Conservation (phyloP, 2,329 filamentous ascomycete genomes). For the Fusarium oligoseptatum region DNA sequence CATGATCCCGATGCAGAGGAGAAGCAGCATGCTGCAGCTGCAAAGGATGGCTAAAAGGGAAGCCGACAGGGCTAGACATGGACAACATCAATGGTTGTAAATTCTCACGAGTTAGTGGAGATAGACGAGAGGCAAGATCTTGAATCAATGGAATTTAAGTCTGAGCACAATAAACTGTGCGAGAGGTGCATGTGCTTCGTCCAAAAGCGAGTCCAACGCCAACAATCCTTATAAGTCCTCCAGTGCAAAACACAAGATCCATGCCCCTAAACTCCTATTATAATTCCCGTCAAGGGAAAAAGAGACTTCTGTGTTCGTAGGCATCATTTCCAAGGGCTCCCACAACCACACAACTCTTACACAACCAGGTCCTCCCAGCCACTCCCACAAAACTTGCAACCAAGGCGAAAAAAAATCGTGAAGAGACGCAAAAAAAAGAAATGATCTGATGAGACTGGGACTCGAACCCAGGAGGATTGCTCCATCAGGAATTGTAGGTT, state of each 20-base stretch:
- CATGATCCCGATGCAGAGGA: constrained; percentile 49
- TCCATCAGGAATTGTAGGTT: constrained; percentile 42
- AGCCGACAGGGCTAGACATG: not conserved
- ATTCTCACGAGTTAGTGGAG: not conserved
- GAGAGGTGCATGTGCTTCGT: not conserved
- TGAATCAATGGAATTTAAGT: constrained; percentile 1
- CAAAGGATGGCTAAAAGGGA: constrained; percentile 31
- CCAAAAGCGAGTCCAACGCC: constrained; percentile 18
- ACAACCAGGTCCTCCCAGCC: not conserved
- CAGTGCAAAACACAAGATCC: constrained; percentile 3
- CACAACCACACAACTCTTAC: not conserved
- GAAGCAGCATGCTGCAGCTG: constrained; percentile 44
- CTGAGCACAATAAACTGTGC: constrained; percentile 6
- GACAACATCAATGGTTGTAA: not conserved
- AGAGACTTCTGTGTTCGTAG: not conserved
- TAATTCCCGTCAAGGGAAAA: constrained; percentile 12
- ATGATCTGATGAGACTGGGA: constrained; percentile 44
- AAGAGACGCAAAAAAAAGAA: constrained; percentile 32
- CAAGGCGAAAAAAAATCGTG: constrained; percentile 16
- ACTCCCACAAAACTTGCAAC: not conserved
- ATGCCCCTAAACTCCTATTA: constrained; percentile 33
- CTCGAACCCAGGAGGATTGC: constrained; percentile 47
- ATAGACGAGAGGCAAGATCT: not conserved
- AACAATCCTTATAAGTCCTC: constrained; percentile 11
- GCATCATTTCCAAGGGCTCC: not conserved